Evolutionary conservation across 495 filamentous ascomycete genomes (phyloP), one percentile per base, ranked within the genome.

Genomic region (Penicillium tannophilum): DNA sequence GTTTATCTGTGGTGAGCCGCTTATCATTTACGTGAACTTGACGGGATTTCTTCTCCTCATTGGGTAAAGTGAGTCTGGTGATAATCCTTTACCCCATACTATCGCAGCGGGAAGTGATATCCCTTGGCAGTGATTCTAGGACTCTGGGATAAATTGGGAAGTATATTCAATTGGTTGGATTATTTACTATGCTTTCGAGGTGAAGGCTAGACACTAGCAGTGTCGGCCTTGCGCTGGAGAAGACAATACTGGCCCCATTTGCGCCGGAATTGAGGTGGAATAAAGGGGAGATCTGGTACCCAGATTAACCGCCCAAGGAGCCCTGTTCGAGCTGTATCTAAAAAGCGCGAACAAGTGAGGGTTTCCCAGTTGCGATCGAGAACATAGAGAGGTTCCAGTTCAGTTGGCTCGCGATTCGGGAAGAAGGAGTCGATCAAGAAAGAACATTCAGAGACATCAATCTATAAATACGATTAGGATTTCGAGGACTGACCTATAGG

Each of bases 381-480:
- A 9, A 88, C 75, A 61, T 93, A 93, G 60, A 89, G 79, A 4
- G 91, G 91, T 65, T 97, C 92, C 5, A 87, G 82, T 4, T 77
- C 73, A 17, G 84, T 78, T 11, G 73, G 57, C 14, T 70, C 73
- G 26, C 78, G 72, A 46, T 78, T 78, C 0, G 90, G 85, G 62
- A 93, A 93, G 55, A 88, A 86, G 4, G 91, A 94, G 70, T 98
- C 94, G 36, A 98, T 87, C 16, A 98, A 70, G 74, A 93, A 97
- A 23, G 84, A 81, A 66, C 95, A 98, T 45, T 84, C 78, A 36
- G 76, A 79, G 46, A 95, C 72, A 55, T 91, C 86, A 26, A 86
- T 76, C 88, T 90, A 50, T 44, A 14, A 28, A 57, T 43, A 6
- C 57, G 7, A 35, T 67, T 60, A 68, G 60, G 23, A 43, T n/a